Base-by-base conservation (phyloP, 371 early-diverging fungal species). In the Mortierella sp. region DNA sequence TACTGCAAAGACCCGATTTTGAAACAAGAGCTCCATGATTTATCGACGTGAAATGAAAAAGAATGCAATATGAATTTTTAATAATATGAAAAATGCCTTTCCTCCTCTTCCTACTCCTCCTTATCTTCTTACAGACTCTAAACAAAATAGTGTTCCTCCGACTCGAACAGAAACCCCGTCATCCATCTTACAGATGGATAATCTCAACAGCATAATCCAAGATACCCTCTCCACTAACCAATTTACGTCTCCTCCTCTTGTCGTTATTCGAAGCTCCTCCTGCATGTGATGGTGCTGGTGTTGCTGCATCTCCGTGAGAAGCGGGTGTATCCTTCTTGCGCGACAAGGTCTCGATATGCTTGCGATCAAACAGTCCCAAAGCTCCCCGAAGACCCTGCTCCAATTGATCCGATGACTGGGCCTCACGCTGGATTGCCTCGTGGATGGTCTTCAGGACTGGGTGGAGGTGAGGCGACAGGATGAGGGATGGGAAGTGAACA, bases 181-280 rank as follows among this genome's bases (percentile, higher is more conserved):
- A n/a, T 9, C 55, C 21, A 10, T 28, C 31, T 77, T 91, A 93
- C 88, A 92, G 86, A 73, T 89, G 90, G 80, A 93, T 90, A 45
- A 91, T 88, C 83, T 93, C 93, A 52, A 92, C 93, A 81, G 88
- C 92, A 88, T 93, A 93, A 55, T 90, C 91, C 47, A 92, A 92
- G 76, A 92, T 88, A 57, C 92, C 93, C 76, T 92, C 90, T 24
- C 91, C 91, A 42, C 92, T 76, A 87, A 88, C 91, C 90, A 73
- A 88, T 85, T 84, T 91, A 82, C 79, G 89, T 88, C 85, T 90
- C 90, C 76, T 88, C 88, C 83, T 90, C 90, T 83, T 90, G 72
- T 79, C 83, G 14, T 34, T 63, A 8, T 13, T 13, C 3, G 50
- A 19, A 80, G 82, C 70, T n/a, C 52, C 48, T 50, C 80, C 79